Percentiles rank a stretch among this genome's conserved stretches.
phyloP scores from a whole-genome alignment of 2,329 filamentous ascomycete genomes.

The Botrytis byssoidea region DNA sequence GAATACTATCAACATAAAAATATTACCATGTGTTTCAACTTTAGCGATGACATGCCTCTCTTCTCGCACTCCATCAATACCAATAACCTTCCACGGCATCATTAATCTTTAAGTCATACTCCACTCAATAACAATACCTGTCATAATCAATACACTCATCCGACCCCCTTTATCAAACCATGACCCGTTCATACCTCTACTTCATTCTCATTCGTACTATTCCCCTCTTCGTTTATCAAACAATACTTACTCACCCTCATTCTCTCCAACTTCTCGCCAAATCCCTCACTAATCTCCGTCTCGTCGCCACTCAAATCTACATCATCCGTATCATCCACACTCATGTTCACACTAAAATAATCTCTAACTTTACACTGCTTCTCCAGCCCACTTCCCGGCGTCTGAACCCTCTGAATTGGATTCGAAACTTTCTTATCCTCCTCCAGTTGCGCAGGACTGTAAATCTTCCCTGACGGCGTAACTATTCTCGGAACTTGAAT shows the following conservation, averaged over 20 bases:
- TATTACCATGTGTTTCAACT: not conserved
- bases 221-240: not conserved
- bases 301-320: slow-evolving; percentile 8
- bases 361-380: not conserved
- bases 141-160: not conserved
- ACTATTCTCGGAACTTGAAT: not conserved
- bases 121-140: not conserved
- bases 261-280: slow-evolving; percentile 18
- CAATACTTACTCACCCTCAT: slow-evolving; percentile 2
- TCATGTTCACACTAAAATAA: not conserved
- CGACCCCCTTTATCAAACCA: not conserved
- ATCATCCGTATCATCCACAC: not conserved
- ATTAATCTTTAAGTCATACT: not conserved
- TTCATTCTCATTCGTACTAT: not conserved
- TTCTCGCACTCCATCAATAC: not conserved
- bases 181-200: not conserved
- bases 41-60: not conserved
- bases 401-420: slow-evolving; percentile 6
- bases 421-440: not conserved
- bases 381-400: not conserved
- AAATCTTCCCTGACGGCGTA: slow-evolving; percentile 3
- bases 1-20: slow-evolving; percentile 2
- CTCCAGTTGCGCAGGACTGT: slow-evolving; percentile 1
- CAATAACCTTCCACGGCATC: too few species aligned
- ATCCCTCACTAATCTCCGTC: slow-evolving; percentile 18